Evolutionary conservation across 257 asterid genomes (phyloP), one percentile per base, ranked within the genome.

Genomic region (Verbascum thapsus): DNA sequence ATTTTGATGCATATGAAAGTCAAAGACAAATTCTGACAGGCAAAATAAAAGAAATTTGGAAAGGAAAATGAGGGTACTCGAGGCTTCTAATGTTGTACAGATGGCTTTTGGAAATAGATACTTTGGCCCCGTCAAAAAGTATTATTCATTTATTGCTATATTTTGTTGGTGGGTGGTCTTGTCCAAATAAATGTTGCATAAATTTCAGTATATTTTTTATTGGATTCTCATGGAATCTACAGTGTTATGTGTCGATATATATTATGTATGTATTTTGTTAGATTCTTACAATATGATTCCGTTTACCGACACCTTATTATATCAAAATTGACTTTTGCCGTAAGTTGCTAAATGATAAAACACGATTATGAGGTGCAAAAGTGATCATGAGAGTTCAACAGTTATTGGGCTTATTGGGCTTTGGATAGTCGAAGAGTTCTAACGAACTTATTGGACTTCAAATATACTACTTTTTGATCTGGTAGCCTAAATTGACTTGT

Each of bases 1-100:
- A 74, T 64, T 44, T 58, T 7, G 51, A n/a, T 7, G 39, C 6
- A 39, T 7, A 6, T n/a, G 0, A n/a, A 43, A 58, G 76, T 70
- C 70, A 65, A 64, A 45, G 22, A 35, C 59, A 35, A 59, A n/a
- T 35, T 65, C 67, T 65, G 70, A 23, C 69, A 64, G 40, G n/a
- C n/a, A n/a, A n/a, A n/a, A n/a, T n/a, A n/a, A 11, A 22, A 54
- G 34, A 32, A 63, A 50, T 7, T 12, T 44, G 30, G 23, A 13
- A 15, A 63, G 13, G 53, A 39, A 4, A 35, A 52, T 11, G 61
- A 17, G 18, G 45, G 61, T 58, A 63, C 65, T 4, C 57, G 0
- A 13, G 15, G 63, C 62, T 48, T 40, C 50, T 39, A 9, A 45
- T 54, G 66, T 52, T 60, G 69, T 59, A 74, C 58, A 22, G 34